Evolutionary conservation across 306 rosid genomes (phyloP), one percentile per base, ranked within the genome.

Genomic region (Potentilla sterilis): DNA sequence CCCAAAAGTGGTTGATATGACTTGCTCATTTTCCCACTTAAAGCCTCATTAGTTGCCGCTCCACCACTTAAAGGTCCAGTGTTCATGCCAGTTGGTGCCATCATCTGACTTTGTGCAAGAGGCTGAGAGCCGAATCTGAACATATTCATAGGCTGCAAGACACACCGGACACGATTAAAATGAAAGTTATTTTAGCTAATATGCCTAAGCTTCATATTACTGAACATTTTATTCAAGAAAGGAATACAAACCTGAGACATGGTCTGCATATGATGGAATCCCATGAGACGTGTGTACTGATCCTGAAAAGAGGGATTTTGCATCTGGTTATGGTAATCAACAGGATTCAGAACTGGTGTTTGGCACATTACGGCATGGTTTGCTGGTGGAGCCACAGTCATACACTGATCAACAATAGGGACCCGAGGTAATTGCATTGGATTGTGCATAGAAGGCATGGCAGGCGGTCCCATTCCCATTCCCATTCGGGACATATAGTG

Each of bases 251-350:
- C 97, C 93, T 90, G 98, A 58, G 94, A 80, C 58, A 87, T 65
- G 37, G 78, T 85, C 80, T 89, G 96, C 90, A 90, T 83, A 5
- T 86, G 85, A 59, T 90, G 96, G 75, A 89, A 86, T n/a, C 88
- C 89, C 89, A 93, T 79, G 68, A 76, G 88, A 75, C 85, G 89
- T 18, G 93, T 87, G 64, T 80, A 86, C 58, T 93, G 91, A 69
- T 92, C 97, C 18, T 85, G 81, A 66, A 90, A 83, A 74, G 78
- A 82, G 21, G 85, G 82, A 55, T 85, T 88, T 82, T 86, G 94
- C 88, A 90, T 84, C 83, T 78, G 89, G 70, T 83, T 90, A 62
- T 82, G 97, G 80, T 84, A 88, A 78, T 77, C 85, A 70, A 87
- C 72, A 8, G 88, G 85, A 74, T 81, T 84, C 63, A 88, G 61